Base-by-base conservation (phyloP, 129 eudicot genomes). In the Centella asiatica region DNA sequence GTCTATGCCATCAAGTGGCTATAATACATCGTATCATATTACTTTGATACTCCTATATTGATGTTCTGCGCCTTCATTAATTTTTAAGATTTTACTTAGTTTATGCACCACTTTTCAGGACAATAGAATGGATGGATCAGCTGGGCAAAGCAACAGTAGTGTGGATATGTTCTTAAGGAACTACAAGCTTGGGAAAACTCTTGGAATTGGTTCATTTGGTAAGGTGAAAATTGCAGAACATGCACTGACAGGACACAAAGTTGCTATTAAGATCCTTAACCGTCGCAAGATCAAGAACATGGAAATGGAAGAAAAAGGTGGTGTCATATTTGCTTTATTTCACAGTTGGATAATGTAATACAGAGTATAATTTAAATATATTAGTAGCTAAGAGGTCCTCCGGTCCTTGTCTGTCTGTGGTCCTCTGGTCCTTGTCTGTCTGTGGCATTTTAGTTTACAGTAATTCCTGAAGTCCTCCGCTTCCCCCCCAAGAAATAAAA, bases 271-370 rank as follows among this genome's bases (percentile, higher is more conserved):
- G 87, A 90, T 90, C 62, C 95, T 90, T 54, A 90, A 90, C 71
- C 89, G 97, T 55, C 85, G 88, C 59, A 90, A 86, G 77, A 90
- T 90, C 7, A 90, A 81, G 73, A 90, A 84, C 53, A 90, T 90
- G 97, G 95, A 90, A n/a, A 90, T 90, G 95, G 97, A 90, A 79
- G 97, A 90, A 69, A 86, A 90, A 80, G 97, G 97, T 86, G 57
- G 60, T 45, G 17, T 9, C 19, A 11, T 37, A 15, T 28, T 12
- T 37, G 10, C 45, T 34, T 2, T 9, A 0, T 12, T 67, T 59
- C 17, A 37, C 31, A 27, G 3, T 68, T 17, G 27, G 39, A 14
- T 53, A 14, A 27, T 57, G 11, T 13, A 32, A 18, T 34, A 34
- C 5, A 34, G 9, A 34, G 39, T 44, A 11, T 44, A n/a, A n/a